phyloP scores from a whole-genome alignment of 768 basidiomycete genomes.

The Serendipita indica region DNA sequence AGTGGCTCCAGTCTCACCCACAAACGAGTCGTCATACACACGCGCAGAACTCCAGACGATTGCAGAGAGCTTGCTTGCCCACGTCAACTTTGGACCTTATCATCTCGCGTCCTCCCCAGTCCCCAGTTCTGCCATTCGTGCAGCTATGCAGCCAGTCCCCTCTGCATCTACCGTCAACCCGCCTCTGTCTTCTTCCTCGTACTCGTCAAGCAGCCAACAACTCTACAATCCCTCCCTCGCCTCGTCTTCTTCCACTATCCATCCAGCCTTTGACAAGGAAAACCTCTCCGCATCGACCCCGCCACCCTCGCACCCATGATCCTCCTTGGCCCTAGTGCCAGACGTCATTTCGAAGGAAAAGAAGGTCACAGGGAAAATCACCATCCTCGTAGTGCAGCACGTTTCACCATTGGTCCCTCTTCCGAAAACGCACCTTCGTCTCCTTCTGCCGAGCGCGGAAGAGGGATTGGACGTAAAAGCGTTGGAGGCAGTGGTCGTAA shows the following conservation, averaged over 20 bases:
- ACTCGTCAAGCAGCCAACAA: neutral
- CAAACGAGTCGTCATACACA: neutral
- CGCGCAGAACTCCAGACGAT: neutral
- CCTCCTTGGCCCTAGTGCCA: neutral
- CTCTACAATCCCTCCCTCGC: neutral
- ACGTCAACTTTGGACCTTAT: conserved; percentile 3
- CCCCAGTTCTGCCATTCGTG: neutral
- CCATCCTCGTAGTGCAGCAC: neutral
- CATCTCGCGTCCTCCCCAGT: conserved; percentile 2
- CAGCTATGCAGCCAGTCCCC: neutral
- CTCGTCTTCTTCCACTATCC: neutral
- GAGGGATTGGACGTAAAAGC: neutral
- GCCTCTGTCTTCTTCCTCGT: neutral
- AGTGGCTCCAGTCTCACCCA: neutral
- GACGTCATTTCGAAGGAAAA: conserved; percentile 4
- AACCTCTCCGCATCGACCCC: neutral
- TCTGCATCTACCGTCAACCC: neutral
- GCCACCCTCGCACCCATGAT: neutral
- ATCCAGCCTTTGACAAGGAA: neutral
- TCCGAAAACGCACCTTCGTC: neutral
- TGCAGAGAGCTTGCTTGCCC: neutral
- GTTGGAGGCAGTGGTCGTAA: no score
- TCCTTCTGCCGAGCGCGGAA: neutral
- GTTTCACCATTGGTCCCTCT: neutral
- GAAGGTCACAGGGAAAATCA: neutral